These are phyloP conservation scores for Schizopora paradoxa DNA, from an alignment of 1,284 basidiomycete genomes.

Conservation along the genomic window DNA sequence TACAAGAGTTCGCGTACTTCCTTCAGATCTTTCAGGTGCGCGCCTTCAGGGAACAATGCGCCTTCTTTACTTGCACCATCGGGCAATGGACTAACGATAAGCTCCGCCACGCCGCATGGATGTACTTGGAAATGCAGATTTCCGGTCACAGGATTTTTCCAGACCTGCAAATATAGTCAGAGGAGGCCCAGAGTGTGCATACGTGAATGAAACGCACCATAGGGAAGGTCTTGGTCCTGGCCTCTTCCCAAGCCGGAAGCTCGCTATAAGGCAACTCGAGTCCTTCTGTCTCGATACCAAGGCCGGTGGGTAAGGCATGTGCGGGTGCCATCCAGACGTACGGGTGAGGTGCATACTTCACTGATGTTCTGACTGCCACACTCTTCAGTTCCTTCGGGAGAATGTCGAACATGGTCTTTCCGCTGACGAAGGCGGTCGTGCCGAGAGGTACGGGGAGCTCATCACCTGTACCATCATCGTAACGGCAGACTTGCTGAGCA, in stretches of 20 bases:
- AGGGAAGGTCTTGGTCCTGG: conserved; percentile 65
- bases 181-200: background rate
- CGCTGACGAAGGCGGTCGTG: conserved; percentile 80
- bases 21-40: conserved; percentile 61
- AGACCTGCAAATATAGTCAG: conserved; percentile 41
- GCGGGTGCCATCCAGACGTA: conserved; percentile 85
- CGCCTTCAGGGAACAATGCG: conserved; percentile 72
- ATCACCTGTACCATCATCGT: conserved; percentile 88
- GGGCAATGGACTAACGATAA: conserved; percentile 61
- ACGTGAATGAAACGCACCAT: conserved; percentile 39
- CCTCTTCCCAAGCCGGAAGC: conserved; percentile 71
- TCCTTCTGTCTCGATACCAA: conserved; percentile 75
- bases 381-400: conserved; percentile 73
- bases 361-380: conserved; percentile 70
- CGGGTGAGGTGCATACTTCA: conserved; percentile 71
- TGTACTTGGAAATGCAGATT: conserved; percentile 75
- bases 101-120: conserved; percentile 54
- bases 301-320: conserved; percentile 63
- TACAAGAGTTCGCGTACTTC: conserved; percentile 71
- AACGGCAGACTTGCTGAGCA: conserved; percentile 60
- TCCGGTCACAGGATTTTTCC: conserved; percentile 83
- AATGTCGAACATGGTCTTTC: conserved; percentile 82
- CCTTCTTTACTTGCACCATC: conserved; percentile 42
- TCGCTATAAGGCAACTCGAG: conserved; percentile 60
- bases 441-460: conserved; percentile 79